Base-by-base conservation (phyloP, 1,139 yeast species). In the Yamadazyma diospyri region DNA sequence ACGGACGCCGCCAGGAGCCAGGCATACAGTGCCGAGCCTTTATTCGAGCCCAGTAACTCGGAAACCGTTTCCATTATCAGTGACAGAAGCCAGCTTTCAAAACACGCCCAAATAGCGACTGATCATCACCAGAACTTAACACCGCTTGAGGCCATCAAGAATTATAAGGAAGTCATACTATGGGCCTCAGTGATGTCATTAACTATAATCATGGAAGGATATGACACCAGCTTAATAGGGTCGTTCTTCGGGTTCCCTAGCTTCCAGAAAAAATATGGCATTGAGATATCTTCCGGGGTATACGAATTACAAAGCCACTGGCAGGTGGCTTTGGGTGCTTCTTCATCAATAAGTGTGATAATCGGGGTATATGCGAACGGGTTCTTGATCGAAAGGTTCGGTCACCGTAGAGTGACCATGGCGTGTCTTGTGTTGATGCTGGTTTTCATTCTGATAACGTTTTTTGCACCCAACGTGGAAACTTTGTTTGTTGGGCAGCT, bases 171-270 rank as follows among this genome's bases (percentile, higher is more conserved):
- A 26, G 51, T 50, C 11, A 38, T 50, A 15, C 32, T 44, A n/a
- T 52, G 55, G 55, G 43, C 53, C 10, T 35, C 45, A 25, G 44
- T 49, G 8, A 33, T 52, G 34, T 44, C 51, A 14, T 40, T 43
- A 15, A 48, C 54, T 16, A 50, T 51, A 28, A 34, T 51, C 11
- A 53, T 53, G 57, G 56, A 51, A 35, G 57, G 55, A 19, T 52
- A 50, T 38, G 57, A 52, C 37, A 38, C 36, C 19, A 48, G 39
- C 26, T 40, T 51, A 34, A 52, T 51, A 12, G 15, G 44, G 8
- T 44, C 50, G 9, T 47, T 53, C 28, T 52, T 37, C 27, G 57
- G 50, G 4, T 51, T 43, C 25, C 56, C 56, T 5, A 35, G 46
- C 15, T 51, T 53, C 33, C 41, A 45, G 15, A 43, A 37, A 26